A percentile compares a stretch with the other conserved stretches of the same genome.
These are phyloP conservation scores for Chaetomium olivaceum DNA, from an alignment of 2,329 filamentous ascomycete genomes.

Conservation along the genomic window DNA sequence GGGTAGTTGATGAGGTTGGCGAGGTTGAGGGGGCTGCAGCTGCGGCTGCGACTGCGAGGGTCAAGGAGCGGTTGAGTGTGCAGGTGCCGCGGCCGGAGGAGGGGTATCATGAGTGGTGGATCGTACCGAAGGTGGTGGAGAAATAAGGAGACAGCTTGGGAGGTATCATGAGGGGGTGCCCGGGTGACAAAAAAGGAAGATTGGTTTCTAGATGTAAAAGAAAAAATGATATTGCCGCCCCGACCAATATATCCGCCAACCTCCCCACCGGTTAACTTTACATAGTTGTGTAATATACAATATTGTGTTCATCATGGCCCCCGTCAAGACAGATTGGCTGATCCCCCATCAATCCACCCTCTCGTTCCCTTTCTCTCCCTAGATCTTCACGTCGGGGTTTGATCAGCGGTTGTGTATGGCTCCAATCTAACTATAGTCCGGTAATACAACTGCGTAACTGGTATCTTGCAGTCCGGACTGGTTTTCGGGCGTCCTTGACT, in stretches of 20 bases:
- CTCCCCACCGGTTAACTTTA: not conserved
- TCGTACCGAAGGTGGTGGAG: constrained; percentile 54
- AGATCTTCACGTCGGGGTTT: not conserved
- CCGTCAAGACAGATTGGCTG: not conserved
- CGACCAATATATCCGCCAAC: not conserved
- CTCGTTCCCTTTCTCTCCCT: not conserved
- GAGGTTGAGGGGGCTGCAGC: too few species aligned
- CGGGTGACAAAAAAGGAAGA: not conserved
- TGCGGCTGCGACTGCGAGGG: too few species aligned
- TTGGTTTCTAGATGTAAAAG: not conserved
- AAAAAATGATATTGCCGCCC: constrained; percentile 4
- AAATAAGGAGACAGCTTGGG: constrained; percentile 1
- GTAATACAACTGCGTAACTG: not conserved
- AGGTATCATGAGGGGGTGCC: too few species aligned
- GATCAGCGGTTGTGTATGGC: not conserved
- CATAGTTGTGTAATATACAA: constrained; percentile 7
- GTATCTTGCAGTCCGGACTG: not conserved
- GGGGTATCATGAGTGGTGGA: constrained; percentile 65
- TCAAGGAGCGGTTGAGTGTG: constrained; percentile 40
- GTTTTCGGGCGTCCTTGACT: not conserved
- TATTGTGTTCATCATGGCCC: not conserved
- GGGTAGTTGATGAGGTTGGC: constrained; percentile 48
- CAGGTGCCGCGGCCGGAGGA: constrained; percentile 55
- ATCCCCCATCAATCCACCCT: not conserved
- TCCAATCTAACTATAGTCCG: not conserved